Conservation (phyloP, 129 eudicot species). For the Tanacetum coccineum region DNA sequence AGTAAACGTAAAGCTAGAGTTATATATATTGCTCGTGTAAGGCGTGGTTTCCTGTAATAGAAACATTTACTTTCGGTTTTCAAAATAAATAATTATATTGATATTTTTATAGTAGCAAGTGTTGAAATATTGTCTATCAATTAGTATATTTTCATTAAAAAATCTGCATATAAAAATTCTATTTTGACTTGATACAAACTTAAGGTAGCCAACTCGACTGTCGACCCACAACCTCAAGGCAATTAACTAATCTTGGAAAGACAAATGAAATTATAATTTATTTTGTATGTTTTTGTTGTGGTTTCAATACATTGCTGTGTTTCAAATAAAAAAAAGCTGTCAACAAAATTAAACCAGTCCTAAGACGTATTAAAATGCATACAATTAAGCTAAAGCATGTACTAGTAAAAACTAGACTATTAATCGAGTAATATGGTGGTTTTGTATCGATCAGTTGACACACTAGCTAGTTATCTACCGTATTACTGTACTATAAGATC, state of each 20-base stretch:
- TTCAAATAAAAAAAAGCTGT: too few relatives aligned
- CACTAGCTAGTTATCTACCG: too few relatives aligned
- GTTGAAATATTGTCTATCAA: slow-evolving; percentile 18
- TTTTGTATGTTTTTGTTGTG: too few relatives aligned
- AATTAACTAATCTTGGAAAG: background rate
- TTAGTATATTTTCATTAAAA: background rate
- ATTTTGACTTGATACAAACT: background rate
- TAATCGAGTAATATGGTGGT: too few relatives aligned
- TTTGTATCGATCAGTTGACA: too few relatives aligned
- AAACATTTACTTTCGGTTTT: slow-evolving; percentile 24
- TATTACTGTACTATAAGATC: too few relatives aligned
- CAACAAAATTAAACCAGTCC: too few relatives aligned
- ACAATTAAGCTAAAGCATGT: too few relatives aligned
- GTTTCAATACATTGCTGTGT: too few relatives aligned
- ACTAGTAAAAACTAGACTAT: too few relatives aligned
- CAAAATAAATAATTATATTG: slow-evolving; percentile 6
- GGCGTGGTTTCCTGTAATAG: slow-evolving; percentile 30
- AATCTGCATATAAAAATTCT: background rate
- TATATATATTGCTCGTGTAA: slow-evolving; percentile 23
- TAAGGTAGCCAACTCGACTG: background rate
- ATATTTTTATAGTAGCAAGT: slow-evolving; percentile 2
- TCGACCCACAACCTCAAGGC: background rate
- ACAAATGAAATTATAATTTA: too few relatives aligned
- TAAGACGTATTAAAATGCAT: too few relatives aligned
- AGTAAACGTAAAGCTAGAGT: slow-evolving; percentile 23